Base-by-base conservation (phyloP, 257 asterid genomes). In the Nicotiana otophora region DNA sequence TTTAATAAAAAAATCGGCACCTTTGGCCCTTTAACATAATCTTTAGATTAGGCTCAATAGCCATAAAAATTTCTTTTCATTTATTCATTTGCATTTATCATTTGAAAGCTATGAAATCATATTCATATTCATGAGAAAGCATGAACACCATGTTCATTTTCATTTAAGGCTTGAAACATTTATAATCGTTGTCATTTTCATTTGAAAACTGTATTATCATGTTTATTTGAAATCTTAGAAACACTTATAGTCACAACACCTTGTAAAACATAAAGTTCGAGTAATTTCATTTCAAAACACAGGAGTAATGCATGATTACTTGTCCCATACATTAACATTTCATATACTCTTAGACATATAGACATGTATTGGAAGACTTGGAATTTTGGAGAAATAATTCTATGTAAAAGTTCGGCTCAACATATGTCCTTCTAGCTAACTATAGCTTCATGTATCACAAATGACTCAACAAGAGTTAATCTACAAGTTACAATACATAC, bases 101-200 rank as follows among this genome's bases (percentile, higher is more conserved):
- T 28, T 28, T 28, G 30, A 28, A 28, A 28, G 30, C 30, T 28
- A 1, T 2, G 30, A 28, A 28, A 2, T 28, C 30, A 28, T 28
- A 28, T 28, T 28, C 30, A 28, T 28, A 28, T 28, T 28, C 30
- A 28, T 28, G 30, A 28, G 30, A 28, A 28, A 28, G 30, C 30
- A 28, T 28, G 30, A 28, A 28, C 30, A 28, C 30, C 30, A 28
- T 28, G 30, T 28, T 28, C 30, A 1, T 77, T 80, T 58, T 69
- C 69, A 31, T 75, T 36, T 84, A n/a, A 84, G 23, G 30, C 46
- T 66, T 68, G 78, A 69, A 14, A 63, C 20, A 64, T 20, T 61
- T 64, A 51, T 51, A 51, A 51, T 51, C 10, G 2, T 51, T 11
- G 55, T 51, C 10, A 51, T 51, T 0, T 46, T 46, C 12, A 10